Base-by-base conservation (phyloP, 2,329 filamentous ascomycete species). In the Ustulina deusta region DNA sequence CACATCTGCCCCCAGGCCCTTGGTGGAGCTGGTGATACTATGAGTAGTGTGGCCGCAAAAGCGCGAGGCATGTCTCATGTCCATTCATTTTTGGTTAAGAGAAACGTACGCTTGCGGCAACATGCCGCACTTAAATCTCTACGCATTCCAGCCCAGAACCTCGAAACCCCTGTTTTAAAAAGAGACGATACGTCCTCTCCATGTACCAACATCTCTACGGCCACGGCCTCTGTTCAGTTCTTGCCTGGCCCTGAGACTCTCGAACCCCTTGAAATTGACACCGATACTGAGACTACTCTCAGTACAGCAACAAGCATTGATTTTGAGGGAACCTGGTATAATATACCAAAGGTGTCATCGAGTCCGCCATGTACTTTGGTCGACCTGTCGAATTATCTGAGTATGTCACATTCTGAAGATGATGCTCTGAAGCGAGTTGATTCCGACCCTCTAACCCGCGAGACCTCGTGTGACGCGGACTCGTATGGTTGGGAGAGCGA, bases 401-500 rank as follows among this genome's bases (percentile, higher is more conserved):
- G 76, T 67, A 75, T 78, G 71, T 74, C 78, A 40, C 73, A 76
- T 34, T 72, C 74, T 11, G 66, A 74, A 27, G 69, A 73, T n/a
- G 77, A 78, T 29, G 70, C 72, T 49, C 44, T 77, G 4, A 74
- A 70, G n/a, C 66, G 76, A 36, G 69, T 74, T 32, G 75, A 76
- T 44, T 75, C 76, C 1, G 77, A 77, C 6, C 59, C 74, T 5
- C 77, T 75, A 49, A 74, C 70, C 6, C 72, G 69, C 57, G 66
- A 73, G 9, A 74, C 73, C 15, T 76, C 77, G 3, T 75, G 76
- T 6, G 75, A 79, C 1, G 15, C 34, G 25, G 85, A 87, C 63
- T 71, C 81, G 4, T 87, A 87, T 63, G 85, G 86, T 13, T 88
- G 85, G 86, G 85, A 87, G 66, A 84, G 84, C 10, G 84, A 84